Evolutionary conservation across 2,329 filamentous ascomycete genomes (phyloP), one percentile per base, ranked within the genome.

Genomic region (Plenodomus lindquistii): DNA sequence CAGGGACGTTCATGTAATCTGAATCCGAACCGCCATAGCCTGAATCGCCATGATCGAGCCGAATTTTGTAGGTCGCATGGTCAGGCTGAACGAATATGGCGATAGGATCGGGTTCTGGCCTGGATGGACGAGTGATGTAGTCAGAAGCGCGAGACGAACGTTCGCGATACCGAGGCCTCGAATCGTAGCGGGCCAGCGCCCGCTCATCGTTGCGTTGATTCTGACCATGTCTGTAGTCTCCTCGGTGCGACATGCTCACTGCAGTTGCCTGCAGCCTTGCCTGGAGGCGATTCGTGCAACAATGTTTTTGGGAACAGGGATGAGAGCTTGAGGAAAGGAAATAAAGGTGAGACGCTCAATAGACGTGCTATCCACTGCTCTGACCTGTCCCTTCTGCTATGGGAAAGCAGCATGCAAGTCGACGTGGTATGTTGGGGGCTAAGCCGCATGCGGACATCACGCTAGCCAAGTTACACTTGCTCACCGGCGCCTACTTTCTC

Each of bases 81-180:
- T 42, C 8, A 36, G 29, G 35, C 31, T 44, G 44, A 37, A 17
- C 27, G 2, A n/a, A 27, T 20, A 21, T 36, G 24, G 43, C 40
- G 37, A 51, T 48, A 40, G 53, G 46, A 39, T 48, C 50, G 10
- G 42, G 44, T 40, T 36, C 22, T 13, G 45, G 41, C 16, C 34
- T 16, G 1, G 34, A 37, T n/a, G 44, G 52, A 19, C 44, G 37
- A 13, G 46, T 37, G 19, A 42, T 49, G 39, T 52, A 44, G 21
- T 52, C 46, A 15, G 38, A 41, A 27, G 54, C 42, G 24, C 17
- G 42, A 37, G 35, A 41, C 31, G 42, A 27, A 21, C 44, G 38
- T 17, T 42, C 34, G 20, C 46, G 29, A 38, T 43, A 27, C 17
- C 13, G 37, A n/a, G 37, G 22, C 10, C 27, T 34, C 40, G 42